Base-by-base conservation (phyloP, 768 basidiomycete genomes). In the Macrolepiota dolichaula region DNA sequence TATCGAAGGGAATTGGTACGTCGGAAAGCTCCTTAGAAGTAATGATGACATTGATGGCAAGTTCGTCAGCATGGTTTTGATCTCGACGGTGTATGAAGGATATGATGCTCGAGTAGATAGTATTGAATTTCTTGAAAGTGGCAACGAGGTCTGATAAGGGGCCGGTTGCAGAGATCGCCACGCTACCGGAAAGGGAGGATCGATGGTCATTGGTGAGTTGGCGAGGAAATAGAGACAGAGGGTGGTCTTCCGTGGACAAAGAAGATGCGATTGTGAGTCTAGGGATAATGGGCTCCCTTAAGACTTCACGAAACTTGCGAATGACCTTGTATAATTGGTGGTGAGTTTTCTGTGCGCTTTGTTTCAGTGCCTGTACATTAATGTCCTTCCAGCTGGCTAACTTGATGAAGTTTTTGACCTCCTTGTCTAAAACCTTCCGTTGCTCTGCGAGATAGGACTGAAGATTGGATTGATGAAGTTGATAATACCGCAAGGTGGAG, bases 361-460 rank as follows among this genome's bases (percentile, higher is more conserved):
- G 88, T 71, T 90, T 92, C 61, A 99, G 80, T 1, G 97, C 95
- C 64, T 92, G 89, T 10, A 98, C 91, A 68, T 98, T 99, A 69
- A 95, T 78, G 69, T 99, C 97, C 73, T 92, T 97, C 97, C 97
- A 98, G 68, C 95, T 98, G 1, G 97, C 97, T 49, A 99, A 79
- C 72, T 95, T 96, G 78, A 98, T 89, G 70, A 94, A 88, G 47
- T 83, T 86, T 61, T 80, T 84, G 55, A 98, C 82, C 59, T 96
- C 91, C 66, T 86, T 89, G 73, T 98, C 94, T 35, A 97, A 71
- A 0, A 66, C 68, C 0, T 71, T 73, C 53, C 88, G 83, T 68
- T 91, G 87, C 17, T 79, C 72, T 2, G 69, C 65, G 29, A 97
- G 74, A n/a, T 77, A 77, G 2, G 73, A 67, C 1, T 73, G 67